Conservation (phyloP, 768 basidiomycete genomes). For the Coprinopsis cinerea region DNA sequence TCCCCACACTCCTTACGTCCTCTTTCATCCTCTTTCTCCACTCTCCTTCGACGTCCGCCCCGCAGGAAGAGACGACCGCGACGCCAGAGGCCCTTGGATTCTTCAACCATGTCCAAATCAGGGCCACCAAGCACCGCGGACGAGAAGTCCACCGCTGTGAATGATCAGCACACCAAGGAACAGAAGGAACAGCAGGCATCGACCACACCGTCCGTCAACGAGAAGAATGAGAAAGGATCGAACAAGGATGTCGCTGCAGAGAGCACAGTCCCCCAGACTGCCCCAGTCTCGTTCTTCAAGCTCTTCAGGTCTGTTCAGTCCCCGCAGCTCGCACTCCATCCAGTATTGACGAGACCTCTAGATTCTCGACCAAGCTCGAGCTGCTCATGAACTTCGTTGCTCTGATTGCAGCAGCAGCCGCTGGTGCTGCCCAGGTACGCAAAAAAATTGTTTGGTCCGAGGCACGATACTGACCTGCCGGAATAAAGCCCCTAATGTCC, state of each 20-base stretch:
- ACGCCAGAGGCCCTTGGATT: too few species aligned
- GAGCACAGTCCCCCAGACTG: constrained; percentile 2
- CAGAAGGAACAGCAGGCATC: too few species aligned
- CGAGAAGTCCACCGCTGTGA: too few species aligned
- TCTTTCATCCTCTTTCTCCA: too few species aligned
- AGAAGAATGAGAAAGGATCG: neutral
- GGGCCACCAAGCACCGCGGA: too few species aligned
- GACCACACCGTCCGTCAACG: too few species aligned
- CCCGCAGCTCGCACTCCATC: neutral
- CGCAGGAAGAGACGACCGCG: too few species aligned
- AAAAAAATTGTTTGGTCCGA: constrained; percentile 9
- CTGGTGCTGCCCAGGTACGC: constrained; percentile 65
- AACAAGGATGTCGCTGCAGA: neutral
- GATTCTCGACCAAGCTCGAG: constrained; percentile 65
- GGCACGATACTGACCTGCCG: neutral
- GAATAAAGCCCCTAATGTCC: constrained; percentile 52
- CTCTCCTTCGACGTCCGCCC: too few species aligned
- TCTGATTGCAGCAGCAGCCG: constrained; percentile 53
- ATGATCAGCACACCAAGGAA: too few species aligned
- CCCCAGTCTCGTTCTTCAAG: constrained; percentile 9
- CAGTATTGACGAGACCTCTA: constrained; percentile 14
- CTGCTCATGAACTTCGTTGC: constrained; percentile 55
- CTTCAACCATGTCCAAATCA: too few species aligned
- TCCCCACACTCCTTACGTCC: too few species aligned
- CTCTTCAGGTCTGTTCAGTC: constrained; percentile 7